A percentile compares a stretch with the other conserved stretches of the same genome.
These are phyloP conservation scores for Globisporangium barbulae DNA, from an alignment of 352 stramenopile species.

Conservation along the genomic window DNA sequence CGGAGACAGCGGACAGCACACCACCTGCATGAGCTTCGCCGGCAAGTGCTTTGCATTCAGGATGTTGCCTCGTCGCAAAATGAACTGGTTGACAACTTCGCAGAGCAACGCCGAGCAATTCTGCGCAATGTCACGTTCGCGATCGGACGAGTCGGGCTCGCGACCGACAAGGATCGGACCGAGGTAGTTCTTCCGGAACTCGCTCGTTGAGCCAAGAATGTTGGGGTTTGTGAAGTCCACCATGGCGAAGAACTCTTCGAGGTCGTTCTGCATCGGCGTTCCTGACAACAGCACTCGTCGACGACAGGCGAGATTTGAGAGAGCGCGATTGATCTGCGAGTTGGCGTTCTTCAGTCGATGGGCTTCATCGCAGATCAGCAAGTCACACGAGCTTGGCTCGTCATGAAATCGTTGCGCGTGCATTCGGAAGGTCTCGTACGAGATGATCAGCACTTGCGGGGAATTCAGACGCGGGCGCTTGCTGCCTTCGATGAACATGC, in stretches of 20 bases:
- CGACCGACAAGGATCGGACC: constrained; percentile 86
- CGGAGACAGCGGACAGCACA: constrained; percentile 95
- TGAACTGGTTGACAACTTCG: constrained; percentile 98
- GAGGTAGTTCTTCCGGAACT: constrained; percentile 94
- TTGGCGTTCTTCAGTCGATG: constrained; percentile 98
- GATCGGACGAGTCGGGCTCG: constrained; percentile 89
- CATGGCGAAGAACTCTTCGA: constrained; percentile 99
- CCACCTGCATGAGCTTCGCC: constrained; percentile 98
- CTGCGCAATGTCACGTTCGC: constrained; percentile 64
- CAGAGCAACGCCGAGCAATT: constrained; percentile 94
- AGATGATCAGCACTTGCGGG: constrained; percentile 83
- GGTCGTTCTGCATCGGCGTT: constrained; percentile 98
- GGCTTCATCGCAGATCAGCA: constrained; percentile 98
- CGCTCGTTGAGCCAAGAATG: constrained; percentile 72
- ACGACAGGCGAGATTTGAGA: constrained; percentile 81
- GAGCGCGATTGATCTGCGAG: constrained; percentile 89
- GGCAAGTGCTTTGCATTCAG: constrained; percentile 98
- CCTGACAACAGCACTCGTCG: constrained; percentile 95
- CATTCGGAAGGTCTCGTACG: constrained; percentile 92
- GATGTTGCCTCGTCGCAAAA: constrained; percentile 96
- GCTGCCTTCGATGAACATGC: constrained; percentile 78
- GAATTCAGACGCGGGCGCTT: constrained; percentile 51
- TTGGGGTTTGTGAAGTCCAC: constrained; percentile 89
- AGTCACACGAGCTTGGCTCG: constrained; percentile 86
- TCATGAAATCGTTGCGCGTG: constrained; percentile 91